Evolutionary conservation across 345 rosid genomes (phyloP).

Genomic region (Brassica cretica): DNA sequence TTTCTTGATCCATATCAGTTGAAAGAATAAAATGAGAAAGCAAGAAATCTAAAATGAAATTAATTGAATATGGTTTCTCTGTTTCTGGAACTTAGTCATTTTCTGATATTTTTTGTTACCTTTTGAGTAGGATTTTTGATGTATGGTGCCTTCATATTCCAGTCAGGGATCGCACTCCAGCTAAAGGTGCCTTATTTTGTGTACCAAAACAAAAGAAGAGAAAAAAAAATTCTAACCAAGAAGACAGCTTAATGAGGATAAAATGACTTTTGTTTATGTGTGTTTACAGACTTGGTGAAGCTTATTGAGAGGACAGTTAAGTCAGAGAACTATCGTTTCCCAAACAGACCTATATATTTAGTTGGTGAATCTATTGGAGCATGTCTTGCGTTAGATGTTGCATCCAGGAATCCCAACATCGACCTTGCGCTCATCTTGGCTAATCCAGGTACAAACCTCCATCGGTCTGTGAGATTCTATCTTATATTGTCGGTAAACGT

Average conservation of each 20-base stretch:
- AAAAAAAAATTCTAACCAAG: neutral
- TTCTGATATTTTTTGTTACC: neutral
- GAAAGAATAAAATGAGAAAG: neutral
- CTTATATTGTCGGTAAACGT: neutral
- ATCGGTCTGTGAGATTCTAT: neutral
- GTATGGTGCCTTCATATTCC: slow-evolving; percentile 76
- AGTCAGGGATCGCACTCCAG: slow-evolving; percentile 55
- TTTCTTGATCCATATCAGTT: neutral
- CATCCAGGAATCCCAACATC: slow-evolving; percentile 53
- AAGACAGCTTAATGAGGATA: neutral
- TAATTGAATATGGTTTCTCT: slow-evolving; percentile 1
- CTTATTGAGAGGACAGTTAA: slow-evolving; percentile 50
- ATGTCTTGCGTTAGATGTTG: slow-evolving; percentile 61
- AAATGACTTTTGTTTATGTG: neutral
- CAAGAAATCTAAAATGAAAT: neutral
- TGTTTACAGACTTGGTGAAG: slow-evolving; percentile 50
- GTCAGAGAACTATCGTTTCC: slow-evolving; percentile 42
- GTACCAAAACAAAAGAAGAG: neutral
- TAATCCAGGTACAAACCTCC: slow-evolving; percentile 51
- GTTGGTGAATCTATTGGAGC: slow-evolving; percentile 66
- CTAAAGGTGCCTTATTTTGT: slow-evolving; percentile 41
- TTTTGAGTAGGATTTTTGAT: slow-evolving; percentile 55
- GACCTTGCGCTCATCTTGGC: slow-evolving; percentile 56
- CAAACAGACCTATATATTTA: slow-evolving; percentile 60
- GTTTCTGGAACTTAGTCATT: neutral